Evolutionary conservation across 352 stramenopile genomes (phyloP).

Genomic region (Phytophthora pluvialis): DNA sequence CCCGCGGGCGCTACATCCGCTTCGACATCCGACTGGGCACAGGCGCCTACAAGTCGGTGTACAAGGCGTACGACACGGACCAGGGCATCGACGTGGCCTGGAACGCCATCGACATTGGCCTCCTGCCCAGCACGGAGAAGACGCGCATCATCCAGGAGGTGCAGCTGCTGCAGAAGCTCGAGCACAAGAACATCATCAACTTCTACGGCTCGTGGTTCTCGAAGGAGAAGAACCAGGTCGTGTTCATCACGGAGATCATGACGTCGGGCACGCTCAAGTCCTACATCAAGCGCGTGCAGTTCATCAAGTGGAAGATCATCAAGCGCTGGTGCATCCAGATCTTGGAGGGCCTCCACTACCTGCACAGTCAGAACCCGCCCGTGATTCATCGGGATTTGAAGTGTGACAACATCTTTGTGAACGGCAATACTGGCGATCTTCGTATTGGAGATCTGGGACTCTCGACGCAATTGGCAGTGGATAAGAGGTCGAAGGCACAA

Average conservation of each 20-base stretch:
- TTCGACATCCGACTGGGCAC: conserved; percentile 87
- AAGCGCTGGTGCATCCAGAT: conserved; percentile 98
- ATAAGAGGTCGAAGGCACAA: conserved; percentile 81
- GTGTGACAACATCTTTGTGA: conserved; percentile 99
- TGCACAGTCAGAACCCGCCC: conserved; percentile 89
- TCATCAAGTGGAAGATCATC: conserved; percentile 98
- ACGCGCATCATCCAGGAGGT: conserved; percentile 98
- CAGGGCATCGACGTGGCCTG: conserved; percentile 99
- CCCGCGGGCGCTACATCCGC: conserved; percentile 85
- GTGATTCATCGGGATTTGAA: conserved; percentile 96
- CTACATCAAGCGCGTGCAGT: conserved; percentile 98
- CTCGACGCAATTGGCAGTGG: conserved; percentile 79
- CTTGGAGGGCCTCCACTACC: conserved; percentile 94
- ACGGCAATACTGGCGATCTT: conserved; percentile 97
- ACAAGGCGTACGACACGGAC: conserved; percentile 97
- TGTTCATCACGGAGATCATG: conserved; percentile 99
- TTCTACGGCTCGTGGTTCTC: conserved; percentile 99
- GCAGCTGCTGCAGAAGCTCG: conserved; percentile 95
- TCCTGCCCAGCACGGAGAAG: conserved; percentile 95
- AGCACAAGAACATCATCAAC: conserved; percentile 99
- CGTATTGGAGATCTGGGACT: conserved; percentile 98
- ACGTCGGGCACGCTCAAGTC: conserved; percentile 94
- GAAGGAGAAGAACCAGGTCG: conserved; percentile 97
- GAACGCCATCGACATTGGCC: conserved; percentile 98
- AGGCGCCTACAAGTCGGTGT: conserved; percentile 92